These are phyloP conservation scores for Neospora caninum DNA, from an alignment of 169 alveolate species.

Conservation along the genomic window DNA sequence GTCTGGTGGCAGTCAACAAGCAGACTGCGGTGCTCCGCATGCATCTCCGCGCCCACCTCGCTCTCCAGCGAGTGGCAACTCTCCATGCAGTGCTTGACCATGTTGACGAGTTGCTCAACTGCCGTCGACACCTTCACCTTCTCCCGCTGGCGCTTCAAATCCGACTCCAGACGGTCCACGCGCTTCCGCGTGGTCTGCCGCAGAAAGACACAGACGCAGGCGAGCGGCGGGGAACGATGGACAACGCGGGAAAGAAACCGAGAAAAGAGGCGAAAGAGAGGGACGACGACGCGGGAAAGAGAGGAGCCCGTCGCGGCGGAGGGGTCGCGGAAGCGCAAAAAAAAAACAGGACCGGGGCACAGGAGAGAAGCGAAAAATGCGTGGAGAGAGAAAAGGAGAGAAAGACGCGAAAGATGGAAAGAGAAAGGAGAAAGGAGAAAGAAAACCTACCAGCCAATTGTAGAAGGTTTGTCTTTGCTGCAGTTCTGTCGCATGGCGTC, in stretches of 20 bases:
- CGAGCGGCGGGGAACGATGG: background rate
- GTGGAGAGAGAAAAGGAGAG: too few species aligned
- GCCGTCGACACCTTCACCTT: constrained; percentile 39
- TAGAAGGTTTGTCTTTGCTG: constrained; percentile 46
- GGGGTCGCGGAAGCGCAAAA: too few species aligned
- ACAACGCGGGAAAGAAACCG: background rate
- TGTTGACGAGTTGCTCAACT: constrained; percentile 48
- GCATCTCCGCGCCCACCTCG: background rate
- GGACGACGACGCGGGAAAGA: background rate
- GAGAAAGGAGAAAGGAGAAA: background rate
- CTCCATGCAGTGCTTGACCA: constrained; percentile 39
- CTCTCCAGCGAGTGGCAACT: background rate
- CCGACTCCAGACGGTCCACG: constrained; percentile 51
- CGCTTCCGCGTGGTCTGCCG: constrained; percentile 40
- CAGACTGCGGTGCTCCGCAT: background rate
- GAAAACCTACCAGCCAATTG: constrained; percentile 39
- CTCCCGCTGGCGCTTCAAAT: constrained; percentile 32
- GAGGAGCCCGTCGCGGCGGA: too few species aligned
- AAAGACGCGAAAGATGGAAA: background rate
- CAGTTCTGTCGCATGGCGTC: constrained; percentile 51
- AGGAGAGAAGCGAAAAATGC: background rate
- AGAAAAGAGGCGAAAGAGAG: background rate
- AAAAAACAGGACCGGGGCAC: background rate
- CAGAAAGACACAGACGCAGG: background rate
- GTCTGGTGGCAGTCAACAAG: background rate